phyloP scores from a whole-genome alignment of 2,329 filamentous ascomycete genomes.

The Sporothrix variecibatus region DNA sequence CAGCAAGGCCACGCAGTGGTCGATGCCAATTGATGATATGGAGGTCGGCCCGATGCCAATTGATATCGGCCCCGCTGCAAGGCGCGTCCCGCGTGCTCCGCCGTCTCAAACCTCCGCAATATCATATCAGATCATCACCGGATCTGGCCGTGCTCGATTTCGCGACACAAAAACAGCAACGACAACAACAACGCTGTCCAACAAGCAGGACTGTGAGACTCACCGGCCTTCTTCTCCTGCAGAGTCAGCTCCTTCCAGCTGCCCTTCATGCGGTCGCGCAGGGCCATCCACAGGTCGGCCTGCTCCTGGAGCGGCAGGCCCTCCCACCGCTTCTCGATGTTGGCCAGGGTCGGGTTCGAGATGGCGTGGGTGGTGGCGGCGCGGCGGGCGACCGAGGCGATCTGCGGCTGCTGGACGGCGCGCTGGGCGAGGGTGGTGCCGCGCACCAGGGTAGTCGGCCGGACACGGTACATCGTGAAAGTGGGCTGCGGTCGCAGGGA shows the following conservation, averaged over 20 bases:
- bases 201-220: conserved; percentile 46
- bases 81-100: conserved; percentile 1
- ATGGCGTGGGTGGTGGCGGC: conserved; percentile 81
- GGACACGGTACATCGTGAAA: conserved; percentile 56
- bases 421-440: conserved; percentile 36
- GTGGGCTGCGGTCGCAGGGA: not conserved
- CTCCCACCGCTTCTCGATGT: conserved; percentile 99
- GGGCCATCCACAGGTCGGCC: conserved; percentile 97
- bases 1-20: not conserved
- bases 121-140: not conserved
- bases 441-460: conserved; percentile 56
- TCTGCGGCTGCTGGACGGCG: conserved; percentile 41
- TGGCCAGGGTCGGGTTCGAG: conserved; percentile 94
- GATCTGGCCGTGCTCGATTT: not conserved
- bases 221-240: conserved; percentile 99
- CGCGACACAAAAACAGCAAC: not conserved
- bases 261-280: conserved; percentile 98
- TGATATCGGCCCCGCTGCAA: not conserved
- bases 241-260: conserved; percentile 94
- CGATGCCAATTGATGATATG: not conserved
- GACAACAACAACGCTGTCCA: not conserved
- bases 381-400: conserved; percentile 47
- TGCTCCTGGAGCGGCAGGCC: conserved; percentile 97
- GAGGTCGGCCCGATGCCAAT: not conserved
- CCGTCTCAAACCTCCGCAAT: not conserved